Evolutionary conservation across 2,329 filamentous ascomycete species (phyloP), one percentile per base, ranked within the genome.

Genomic region (Pseudocercospora pini-densiflorae): DNA sequence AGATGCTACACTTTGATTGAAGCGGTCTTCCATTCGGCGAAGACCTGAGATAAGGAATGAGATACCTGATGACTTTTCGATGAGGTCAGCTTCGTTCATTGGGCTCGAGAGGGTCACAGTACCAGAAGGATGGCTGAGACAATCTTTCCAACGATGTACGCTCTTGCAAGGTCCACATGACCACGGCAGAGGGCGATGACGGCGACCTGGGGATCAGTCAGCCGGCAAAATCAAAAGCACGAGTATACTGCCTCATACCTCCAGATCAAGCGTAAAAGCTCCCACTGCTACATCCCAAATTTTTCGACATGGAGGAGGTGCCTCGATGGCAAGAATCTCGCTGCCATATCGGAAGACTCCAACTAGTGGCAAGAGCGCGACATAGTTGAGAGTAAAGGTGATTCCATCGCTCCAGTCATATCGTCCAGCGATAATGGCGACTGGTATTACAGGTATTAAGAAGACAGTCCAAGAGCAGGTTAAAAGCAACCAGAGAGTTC

Each of bases 1-100:
- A 7, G 55, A 58, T 21, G 55, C 55, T 12, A 58, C 55, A n/a
- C 55, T 58, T 24, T 58, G 55, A 16, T 58, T 58, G 55, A 58
- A 58, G 55, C 55, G 55, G 23, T 43, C 33, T 24, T 58, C 55
- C 31, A 43, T 58, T 23, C 55, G 55, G 2, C 55, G 55, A 8
- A 58, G n/a, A 6, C 55, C 55, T 21, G 55, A 58, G 16, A 24
- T 31, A 33, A 58, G 29, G 33, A 58, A 58, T 4, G 55, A 58
- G 19, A 58, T 58, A 8, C 55, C 55, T 27, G 55, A 40, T 8
- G 55, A 24, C 55, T 58, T 23, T 54, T 27, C 16, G 19, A 23
- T 8, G 19, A 3, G 4, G 31, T 58, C n/a, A 58, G 55, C 55
- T n/a, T 21, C 31, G 10, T 5, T 31, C 8, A 1, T 19, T 29